phyloP scores from a whole-genome alignment of 352 stramenopile species.

The Phytopythium oedochilum region DNA sequence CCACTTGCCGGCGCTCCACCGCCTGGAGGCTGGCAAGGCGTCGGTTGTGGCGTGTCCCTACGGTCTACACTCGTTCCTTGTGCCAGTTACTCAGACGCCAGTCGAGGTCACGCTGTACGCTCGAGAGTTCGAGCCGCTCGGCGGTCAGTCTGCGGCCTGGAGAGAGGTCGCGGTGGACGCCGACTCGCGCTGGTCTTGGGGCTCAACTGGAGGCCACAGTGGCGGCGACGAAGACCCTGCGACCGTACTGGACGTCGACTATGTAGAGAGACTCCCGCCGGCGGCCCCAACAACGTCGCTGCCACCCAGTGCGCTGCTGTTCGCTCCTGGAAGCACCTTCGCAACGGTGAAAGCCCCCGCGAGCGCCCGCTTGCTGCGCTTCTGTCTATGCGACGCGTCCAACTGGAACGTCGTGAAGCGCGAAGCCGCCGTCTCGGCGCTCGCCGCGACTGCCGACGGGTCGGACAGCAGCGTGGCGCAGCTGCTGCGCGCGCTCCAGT shows the following conservation, averaged over 20 bases:
- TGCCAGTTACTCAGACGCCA: conserved; percentile 11
- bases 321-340: conserved; percentile 41
- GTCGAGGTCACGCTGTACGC: conserved; percentile 19
- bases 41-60: conserved; percentile 42
- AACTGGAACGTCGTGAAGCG: conserved; percentile 72
- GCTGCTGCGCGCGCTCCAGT: conserved; percentile 37
- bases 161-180: conserved; percentile 21
- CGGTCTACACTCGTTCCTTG: conserved; percentile 51
- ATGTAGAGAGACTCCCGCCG: conserved; percentile 13
- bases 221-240: neutral
- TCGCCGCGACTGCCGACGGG: conserved; percentile 25
- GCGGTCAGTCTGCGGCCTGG: conserved; percentile 2
- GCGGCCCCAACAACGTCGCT: conserved; percentile 14
- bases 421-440: conserved; percentile 33
- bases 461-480: conserved; percentile 3
- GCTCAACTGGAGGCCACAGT: neutral
- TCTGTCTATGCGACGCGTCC: conserved; percentile 73
- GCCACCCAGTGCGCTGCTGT: conserved; percentile 24
- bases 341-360: conserved; percentile 13
- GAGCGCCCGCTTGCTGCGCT: conserved; percentile 32
- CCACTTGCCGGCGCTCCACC: conserved; percentile 20
- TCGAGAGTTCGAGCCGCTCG: conserved; percentile 25
- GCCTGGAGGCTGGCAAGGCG: neutral
- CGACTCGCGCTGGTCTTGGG: conserved; percentile 11
- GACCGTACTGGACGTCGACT: conserved; percentile 17